Conservation (phyloP, 2,329 filamentous ascomycete genomes). For the Botryotinia globosa region DNA sequence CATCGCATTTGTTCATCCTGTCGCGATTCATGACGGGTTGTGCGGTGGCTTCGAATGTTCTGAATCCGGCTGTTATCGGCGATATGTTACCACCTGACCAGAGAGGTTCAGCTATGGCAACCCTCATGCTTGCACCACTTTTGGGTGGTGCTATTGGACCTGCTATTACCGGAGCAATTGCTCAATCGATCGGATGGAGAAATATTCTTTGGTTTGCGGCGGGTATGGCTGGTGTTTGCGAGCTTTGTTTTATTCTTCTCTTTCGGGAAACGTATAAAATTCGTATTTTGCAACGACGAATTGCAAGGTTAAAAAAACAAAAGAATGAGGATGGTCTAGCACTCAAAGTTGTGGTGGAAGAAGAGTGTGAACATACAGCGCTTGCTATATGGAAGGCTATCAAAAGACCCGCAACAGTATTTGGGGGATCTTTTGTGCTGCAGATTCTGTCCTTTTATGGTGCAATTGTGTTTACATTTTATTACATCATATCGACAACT, state of each 20-base stretch:
- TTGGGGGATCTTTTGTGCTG: constrained; percentile 52
- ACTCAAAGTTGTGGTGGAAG: background rate
- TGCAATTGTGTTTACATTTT: constrained; percentile 44
- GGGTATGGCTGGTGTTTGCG: constrained; percentile 42
- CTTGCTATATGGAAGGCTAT: constrained; percentile 39
- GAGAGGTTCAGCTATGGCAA: constrained; percentile 43
- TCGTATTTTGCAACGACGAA: constrained; percentile 49
- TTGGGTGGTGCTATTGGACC: constrained; percentile 38
- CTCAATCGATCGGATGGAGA: constrained; percentile 49
- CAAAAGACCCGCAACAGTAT: constrained; percentile 42
- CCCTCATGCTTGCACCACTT: constrained; percentile 38
- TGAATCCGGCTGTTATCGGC: constrained; percentile 46
- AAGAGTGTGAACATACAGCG: constrained; percentile 36
- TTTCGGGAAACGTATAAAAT: constrained; percentile 60
- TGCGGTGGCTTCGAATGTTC: constrained; percentile 32
- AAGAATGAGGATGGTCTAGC: background rate
- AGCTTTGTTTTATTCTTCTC: constrained; percentile 45
- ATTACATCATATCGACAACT: constrained; percentile 47
- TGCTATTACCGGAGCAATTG: constrained; percentile 40
- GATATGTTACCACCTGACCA: constrained; percentile 49
- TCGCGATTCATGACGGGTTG: constrained; percentile 38
- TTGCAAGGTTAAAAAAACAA: constrained; percentile 36
- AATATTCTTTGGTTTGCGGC: constrained; percentile 52
- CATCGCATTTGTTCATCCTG: constrained; percentile 45
- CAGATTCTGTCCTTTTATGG: constrained; percentile 44